Percentiles rank a stretch among this genome's conserved stretches.
Evolutionary conservation across 139 green algal species (phyloP).

Genomic region (Tetradesmus lagerheimii): DNA sequence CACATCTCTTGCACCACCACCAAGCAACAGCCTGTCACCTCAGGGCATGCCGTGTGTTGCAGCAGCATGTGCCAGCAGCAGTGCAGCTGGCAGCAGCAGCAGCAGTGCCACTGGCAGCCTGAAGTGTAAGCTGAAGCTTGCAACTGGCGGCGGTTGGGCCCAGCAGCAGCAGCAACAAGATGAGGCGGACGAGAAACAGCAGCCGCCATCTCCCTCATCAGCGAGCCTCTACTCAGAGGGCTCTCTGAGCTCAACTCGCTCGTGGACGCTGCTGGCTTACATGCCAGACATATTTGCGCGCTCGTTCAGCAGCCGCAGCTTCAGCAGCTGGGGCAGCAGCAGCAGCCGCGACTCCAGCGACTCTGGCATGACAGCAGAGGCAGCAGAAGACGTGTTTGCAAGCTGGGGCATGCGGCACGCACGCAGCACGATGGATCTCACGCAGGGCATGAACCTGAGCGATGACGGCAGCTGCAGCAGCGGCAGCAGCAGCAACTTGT

Average conservation of each 20-base stretch:
- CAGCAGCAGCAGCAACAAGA: neutral
- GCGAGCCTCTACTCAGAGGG: constrained; percentile 3
- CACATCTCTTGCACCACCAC: neutral
- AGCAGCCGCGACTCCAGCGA: constrained; percentile 5
- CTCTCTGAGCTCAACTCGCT: constrained; percentile 28
- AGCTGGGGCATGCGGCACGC: constrained; percentile 34
- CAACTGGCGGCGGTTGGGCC: neutral
- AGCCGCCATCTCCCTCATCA: constrained; percentile 22
- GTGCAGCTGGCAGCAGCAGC: neutral
- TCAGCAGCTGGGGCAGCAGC: constrained; percentile 26
- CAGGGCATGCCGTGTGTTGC: neutral
- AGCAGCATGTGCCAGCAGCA: constrained; percentile 11
- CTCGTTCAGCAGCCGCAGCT: constrained; percentile 12
- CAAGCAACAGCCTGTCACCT: neutral
- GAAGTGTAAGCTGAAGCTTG: neutral
- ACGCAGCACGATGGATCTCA: neutral
- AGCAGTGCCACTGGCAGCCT: neutral
- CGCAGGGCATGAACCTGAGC: neutral
- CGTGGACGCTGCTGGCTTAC: constrained; percentile 43
- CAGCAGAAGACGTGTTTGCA: constrained; percentile 12
- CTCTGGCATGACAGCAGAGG: constrained; percentile 1
- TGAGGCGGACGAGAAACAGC: neutral
- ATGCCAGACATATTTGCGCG: constrained; percentile 18
- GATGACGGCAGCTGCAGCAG: neutral
- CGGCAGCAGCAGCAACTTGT: constrained; percentile 1